Evolutionary conservation across 306 rosid genomes (phyloP).

Genomic region (Amphicarpaea edgeworthii): DNA sequence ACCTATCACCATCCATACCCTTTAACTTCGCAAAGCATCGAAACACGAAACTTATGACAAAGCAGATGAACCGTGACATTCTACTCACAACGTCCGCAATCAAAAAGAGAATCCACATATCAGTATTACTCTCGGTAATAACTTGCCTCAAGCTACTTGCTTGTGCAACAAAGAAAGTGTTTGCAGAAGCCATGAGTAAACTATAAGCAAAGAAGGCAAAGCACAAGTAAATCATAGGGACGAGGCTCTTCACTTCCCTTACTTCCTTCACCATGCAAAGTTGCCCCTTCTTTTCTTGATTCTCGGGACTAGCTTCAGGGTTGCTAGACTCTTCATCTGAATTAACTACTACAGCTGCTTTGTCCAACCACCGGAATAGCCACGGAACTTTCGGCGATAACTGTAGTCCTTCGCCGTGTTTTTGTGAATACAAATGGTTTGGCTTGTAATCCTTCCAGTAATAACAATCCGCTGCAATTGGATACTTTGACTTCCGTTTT

Average conservation of each 20-base stretch:
- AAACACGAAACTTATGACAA: neutral
- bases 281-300: no score
- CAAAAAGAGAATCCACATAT: neutral
- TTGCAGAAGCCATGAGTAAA: neutral
- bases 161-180: slow-evolving; percentile 32
- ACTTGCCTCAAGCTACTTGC: neutral
- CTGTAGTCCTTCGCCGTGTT: no score
- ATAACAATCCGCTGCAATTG: no score
- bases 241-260: neutral
- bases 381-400: no score
- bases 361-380: no score
- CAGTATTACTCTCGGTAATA: neutral
- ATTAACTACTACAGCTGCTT: no score
- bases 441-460: no score
- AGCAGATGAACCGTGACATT: neutral
- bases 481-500: neutral
- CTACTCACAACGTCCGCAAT: neutral
- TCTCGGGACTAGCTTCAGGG: neutral
- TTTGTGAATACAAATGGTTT: neutral
- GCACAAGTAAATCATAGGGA: neutral
- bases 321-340: no score
- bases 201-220: neutral
- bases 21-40: no score
- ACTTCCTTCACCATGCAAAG: neutral
- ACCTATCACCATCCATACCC: no score